These are phyloP conservation scores for Phytophthora multivora DNA, from an alignment of 352 stramenopile species.

Conservation along the genomic window DNA sequence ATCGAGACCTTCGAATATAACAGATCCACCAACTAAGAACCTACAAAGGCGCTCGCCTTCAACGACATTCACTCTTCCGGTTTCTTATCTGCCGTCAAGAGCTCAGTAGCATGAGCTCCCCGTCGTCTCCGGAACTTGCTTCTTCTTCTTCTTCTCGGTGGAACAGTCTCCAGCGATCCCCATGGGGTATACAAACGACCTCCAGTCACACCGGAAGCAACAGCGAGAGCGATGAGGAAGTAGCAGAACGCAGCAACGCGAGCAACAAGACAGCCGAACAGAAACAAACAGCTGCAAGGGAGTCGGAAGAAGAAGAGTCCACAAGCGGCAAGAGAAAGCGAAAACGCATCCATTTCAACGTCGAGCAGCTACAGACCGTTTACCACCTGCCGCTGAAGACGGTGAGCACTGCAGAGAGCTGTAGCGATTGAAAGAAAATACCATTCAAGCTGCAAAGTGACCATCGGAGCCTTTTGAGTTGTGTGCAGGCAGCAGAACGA, in stretches of 20 bases:
- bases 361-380: constrained; percentile 60
- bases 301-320: constrained; percentile 7
- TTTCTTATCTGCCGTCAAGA: neutral
- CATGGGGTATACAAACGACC: neutral
- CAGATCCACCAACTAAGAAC: constrained; percentile 15
- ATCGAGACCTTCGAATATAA: constrained; percentile 16
- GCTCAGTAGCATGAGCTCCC: constrained; percentile 24
- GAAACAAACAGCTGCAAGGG: constrained; percentile 7
- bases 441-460: constrained; percentile 16
- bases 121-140: neutral
- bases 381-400: constrained; percentile 79
- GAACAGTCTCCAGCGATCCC: neutral
- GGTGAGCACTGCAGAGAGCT: constrained; percentile 30
- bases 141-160: constrained; percentile 1
- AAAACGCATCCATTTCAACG: constrained; percentile 56
- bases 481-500: constrained; percentile 51
- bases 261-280: constrained; percentile 2
- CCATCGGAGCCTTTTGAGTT: constrained; percentile 20
- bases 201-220: neutral
- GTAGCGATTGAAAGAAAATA: no score
- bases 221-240: constrained; percentile 18
- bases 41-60: constrained; percentile 20
- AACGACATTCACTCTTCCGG: constrained; percentile 37
- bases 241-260: constrained; percentile 2
- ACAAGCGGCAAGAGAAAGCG: constrained; percentile 11